Evolutionary conservation across 2,329 filamentous ascomycete species (phyloP).

Genomic region (Camillea tinctor): DNA sequence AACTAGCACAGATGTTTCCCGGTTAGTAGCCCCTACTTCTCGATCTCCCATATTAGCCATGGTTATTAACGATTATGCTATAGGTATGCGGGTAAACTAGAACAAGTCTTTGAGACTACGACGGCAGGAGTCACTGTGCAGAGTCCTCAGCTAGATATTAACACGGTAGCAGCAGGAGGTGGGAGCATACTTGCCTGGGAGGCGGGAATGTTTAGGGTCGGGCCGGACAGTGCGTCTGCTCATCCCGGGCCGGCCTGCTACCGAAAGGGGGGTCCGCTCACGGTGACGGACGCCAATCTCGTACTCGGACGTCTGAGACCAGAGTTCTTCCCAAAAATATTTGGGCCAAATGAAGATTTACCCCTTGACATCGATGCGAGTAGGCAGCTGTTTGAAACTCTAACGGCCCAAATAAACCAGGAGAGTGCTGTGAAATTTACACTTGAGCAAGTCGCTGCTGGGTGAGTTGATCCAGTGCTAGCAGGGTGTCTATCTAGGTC

Average conservation of each 20-base stretch:
- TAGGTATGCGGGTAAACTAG: slow-evolving; percentile 69
- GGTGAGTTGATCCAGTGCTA: too few relatives aligned
- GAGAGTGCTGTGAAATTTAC: slow-evolving; percentile 72
- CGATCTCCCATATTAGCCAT: too few relatives aligned
- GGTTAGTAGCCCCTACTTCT: slow-evolving; percentile 54
- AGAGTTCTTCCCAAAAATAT: slow-evolving; percentile 94
- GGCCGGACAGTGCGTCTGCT: slow-evolving; percentile 83
- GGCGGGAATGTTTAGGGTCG: slow-evolving; percentile 87
- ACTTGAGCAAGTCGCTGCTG: slow-evolving; percentile 78
- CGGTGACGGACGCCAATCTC: slow-evolving; percentile 91
- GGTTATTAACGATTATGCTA: too few relatives aligned
- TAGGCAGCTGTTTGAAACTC: slow-evolving; percentile 69
- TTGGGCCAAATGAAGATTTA: slow-evolving; percentile 84
- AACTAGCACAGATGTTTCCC: slow-evolving; percentile 86
- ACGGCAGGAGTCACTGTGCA: slow-evolving; percentile 94
- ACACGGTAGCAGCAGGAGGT: slow-evolving; percentile 89
- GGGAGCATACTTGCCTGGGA: slow-evolving; percentile 82
- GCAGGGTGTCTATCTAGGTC: too few relatives aligned
- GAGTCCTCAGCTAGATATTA: slow-evolving; percentile 89
- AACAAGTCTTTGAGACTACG: slow-evolving; percentile 92
- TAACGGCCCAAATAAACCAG: slow-evolving; percentile 74
- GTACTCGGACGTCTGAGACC: slow-evolving; percentile 81
- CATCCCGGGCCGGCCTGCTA: slow-evolving; percentile 91
- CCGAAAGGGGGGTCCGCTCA: slow-evolving; percentile 81
- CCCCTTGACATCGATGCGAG: slow-evolving; percentile 75